Conservation (phyloP, 2,329 filamentous ascomycete genomes). For the Colletotrichum tanaceti region DNA sequence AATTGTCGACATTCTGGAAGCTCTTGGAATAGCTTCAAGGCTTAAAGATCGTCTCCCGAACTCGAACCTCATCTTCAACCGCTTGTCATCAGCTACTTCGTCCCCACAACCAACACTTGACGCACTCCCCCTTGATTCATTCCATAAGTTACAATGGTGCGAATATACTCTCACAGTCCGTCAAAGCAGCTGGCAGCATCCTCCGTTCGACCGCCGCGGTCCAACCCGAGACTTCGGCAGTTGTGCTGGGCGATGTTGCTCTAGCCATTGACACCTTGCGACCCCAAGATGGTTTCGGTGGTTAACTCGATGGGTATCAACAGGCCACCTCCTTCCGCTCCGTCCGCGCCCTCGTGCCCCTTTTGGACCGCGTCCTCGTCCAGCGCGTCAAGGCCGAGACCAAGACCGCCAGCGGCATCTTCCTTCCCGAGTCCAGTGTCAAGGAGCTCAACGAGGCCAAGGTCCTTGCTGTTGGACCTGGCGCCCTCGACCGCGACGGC, state of each 20-base stretch:
- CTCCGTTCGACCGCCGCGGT: background rate
- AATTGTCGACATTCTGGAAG: constrained; percentile 56
- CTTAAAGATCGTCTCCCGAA: constrained; percentile 45
- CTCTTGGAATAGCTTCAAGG: constrained; percentile 53
- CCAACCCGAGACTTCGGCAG: background rate
- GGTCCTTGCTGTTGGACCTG: constrained; percentile 94
- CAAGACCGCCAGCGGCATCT: constrained; percentile 97
- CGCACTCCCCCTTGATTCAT: constrained; percentile 7
- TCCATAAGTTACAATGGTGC: constrained; percentile 44
- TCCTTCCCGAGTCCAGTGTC: constrained; percentile 94
- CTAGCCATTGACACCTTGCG: background rate
- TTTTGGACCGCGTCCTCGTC: constrained; percentile 97
- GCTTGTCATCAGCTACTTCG: constrained; percentile 30
- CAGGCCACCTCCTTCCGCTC: constrained; percentile 85
- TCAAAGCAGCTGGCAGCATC: background rate
- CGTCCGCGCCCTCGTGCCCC: constrained; percentile 93
- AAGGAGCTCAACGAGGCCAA: constrained; percentile 99
- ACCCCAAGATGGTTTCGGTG: background rate
- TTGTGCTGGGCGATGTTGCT: background rate
- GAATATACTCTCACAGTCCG: constrained; percentile 14
- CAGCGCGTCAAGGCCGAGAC: constrained; percentile 97
- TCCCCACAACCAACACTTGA: constrained; percentile 46
- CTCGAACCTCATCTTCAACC: constrained; percentile 38
- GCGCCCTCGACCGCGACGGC: constrained; percentile 86
- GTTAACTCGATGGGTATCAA: background rate